These are phyloP conservation scores for Arthroderma sp. DNA, from an alignment of 2,329 filamentous ascomycete species.

Conservation along the genomic window DNA sequence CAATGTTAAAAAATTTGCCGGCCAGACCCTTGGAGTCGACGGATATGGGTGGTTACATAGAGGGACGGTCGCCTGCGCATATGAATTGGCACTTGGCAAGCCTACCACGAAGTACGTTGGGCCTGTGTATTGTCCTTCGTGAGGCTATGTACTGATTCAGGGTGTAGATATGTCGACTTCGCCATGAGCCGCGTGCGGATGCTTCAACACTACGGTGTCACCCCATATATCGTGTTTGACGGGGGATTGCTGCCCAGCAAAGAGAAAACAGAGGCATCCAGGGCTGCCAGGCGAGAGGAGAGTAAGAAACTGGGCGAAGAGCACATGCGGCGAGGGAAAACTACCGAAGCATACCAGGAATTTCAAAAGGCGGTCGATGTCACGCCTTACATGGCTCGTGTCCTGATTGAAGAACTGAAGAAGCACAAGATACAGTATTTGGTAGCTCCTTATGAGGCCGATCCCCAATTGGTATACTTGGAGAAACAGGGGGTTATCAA, in stretches of 20 bases:
- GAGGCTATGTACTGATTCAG: neutral
- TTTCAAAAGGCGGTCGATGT: slow-evolving; percentile 93
- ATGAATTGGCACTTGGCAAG: slow-evolving; percentile 78
- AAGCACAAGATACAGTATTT: slow-evolving; percentile 68
- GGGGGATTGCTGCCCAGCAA: slow-evolving; percentile 93
- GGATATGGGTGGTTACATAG: slow-evolving; percentile 98
- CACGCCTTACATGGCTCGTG: slow-evolving; percentile 86
- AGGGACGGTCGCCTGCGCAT: slow-evolving; percentile 77
- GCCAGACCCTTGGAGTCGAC: slow-evolving; percentile 86
- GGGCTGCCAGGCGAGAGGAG: slow-evolving; percentile 63
- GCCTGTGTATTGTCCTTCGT: neutral
- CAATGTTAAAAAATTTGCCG: slow-evolving; percentile 73
- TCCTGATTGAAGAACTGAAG: slow-evolving; percentile 85
- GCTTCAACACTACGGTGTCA: slow-evolving; percentile 85
- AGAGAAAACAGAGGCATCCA: slow-evolving; percentile 67
- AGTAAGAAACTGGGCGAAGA: slow-evolving; percentile 65
- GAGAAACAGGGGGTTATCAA: slow-evolving; percentile 72
- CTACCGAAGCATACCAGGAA: slow-evolving; percentile 67
- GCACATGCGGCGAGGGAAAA: slow-evolving; percentile 68
- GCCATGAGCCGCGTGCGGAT: slow-evolving; percentile 84
- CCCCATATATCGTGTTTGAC: slow-evolving; percentile 92
- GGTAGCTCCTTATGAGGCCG: slow-evolving; percentile 93
- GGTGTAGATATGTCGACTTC: slow-evolving; percentile 68
- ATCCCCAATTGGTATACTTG: slow-evolving; percentile 90
- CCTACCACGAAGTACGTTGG: slow-evolving; percentile 69